Conservation (phyloP, 306 rosid species). For the Fragaria iinumae region DNA sequence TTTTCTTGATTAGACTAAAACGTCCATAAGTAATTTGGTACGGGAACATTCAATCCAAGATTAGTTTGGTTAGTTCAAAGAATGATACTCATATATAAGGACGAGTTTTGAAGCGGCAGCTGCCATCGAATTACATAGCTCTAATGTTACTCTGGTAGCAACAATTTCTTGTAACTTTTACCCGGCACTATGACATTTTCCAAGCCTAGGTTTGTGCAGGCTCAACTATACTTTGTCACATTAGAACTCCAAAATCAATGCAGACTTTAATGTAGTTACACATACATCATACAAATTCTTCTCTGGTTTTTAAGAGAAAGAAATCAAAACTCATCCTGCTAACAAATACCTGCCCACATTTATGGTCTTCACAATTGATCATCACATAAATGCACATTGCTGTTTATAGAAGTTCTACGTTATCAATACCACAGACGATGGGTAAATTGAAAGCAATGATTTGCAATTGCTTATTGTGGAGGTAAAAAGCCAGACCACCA, state of each 20-base stretch:
- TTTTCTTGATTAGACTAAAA: too few species aligned
- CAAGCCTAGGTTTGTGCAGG: not conserved
- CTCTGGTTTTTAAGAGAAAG: too few species aligned
- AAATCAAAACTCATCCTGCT: not conserved
- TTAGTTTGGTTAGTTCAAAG: too few species aligned
- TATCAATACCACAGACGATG: not conserved
- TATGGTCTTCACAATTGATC: not conserved
- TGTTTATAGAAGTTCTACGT: not conserved
- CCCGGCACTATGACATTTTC: not conserved
- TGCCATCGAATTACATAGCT: too few species aligned
- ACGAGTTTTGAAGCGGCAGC: too few species aligned
- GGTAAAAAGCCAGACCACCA: not conserved
- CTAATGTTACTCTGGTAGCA: not conserved
- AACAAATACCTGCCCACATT: not conserved
- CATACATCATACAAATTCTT: not conserved
- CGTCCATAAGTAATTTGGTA: too few species aligned
- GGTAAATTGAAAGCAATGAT: conserved; percentile 5
- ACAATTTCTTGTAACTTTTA: not conserved
- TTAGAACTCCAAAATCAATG: not conserved
- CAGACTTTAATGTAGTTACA: not conserved
- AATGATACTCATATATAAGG: too few species aligned
- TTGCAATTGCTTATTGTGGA: not conserved
- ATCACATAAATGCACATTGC: not conserved
- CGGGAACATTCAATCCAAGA: too few species aligned
- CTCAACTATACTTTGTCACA: not conserved